Evolutionary conservation across 345 rosid species (phyloP).

Genomic region (Eucalyptus cloeziana): DNA sequence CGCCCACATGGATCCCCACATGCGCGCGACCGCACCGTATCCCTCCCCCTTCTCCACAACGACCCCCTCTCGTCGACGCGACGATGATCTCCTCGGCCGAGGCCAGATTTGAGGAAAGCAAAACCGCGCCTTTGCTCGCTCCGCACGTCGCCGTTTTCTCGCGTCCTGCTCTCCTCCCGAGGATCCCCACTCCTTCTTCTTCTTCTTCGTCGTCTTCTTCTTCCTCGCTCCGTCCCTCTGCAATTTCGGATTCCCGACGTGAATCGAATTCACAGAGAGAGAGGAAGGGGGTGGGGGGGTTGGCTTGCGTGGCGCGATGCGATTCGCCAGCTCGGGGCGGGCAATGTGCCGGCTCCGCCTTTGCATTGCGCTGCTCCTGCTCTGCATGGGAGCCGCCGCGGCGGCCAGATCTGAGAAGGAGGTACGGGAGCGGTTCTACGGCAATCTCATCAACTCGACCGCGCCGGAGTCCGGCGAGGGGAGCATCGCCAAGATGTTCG

Average conservation of each 20-base stretch:
- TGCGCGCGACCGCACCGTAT: background rate
- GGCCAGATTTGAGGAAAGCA: background rate
- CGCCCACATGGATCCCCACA: background rate
- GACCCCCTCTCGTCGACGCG: background rate
- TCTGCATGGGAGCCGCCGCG: slow-evolving; percentile 1
- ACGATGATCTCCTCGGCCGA: background rate
- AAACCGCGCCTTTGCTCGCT: background rate
- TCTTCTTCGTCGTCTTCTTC: background rate
- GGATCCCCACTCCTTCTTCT: background rate
- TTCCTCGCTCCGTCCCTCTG: background rate
- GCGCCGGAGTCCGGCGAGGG: slow-evolving; percentile 53
- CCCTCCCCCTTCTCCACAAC: background rate
- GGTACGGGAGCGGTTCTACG: slow-evolving; percentile 82
- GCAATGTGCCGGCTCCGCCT: slow-evolving; percentile 18
- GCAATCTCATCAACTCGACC: slow-evolving; percentile 63
- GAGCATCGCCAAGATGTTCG: slow-evolving; percentile 90
- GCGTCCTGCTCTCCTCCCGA: background rate
- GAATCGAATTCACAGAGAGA: background rate
- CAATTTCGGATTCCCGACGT: background rate
- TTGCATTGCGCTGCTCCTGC: slow-evolving; percentile 15
- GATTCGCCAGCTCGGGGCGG: slow-evolving; percentile 3
- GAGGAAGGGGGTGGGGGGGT: background rate
- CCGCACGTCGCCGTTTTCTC: background rate
- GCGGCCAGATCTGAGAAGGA: slow-evolving; percentile 83
- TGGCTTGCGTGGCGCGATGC: background rate